These are phyloP conservation scores for Acacia pycnantha DNA, from an alignment of 331 rosid genomes.

Conservation along the genomic window DNA sequence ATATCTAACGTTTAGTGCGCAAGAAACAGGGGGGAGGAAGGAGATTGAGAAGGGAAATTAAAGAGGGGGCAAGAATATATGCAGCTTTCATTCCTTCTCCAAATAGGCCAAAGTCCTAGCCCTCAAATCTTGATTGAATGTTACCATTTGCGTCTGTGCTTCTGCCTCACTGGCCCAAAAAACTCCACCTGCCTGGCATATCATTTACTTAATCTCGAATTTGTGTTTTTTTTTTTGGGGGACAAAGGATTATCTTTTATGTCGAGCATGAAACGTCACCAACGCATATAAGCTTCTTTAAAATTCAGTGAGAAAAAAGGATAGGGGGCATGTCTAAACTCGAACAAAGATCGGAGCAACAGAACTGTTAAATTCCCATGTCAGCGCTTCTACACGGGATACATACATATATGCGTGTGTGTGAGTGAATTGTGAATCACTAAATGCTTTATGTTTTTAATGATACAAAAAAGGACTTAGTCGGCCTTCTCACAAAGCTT, in stretches of 20 bases:
- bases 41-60: constrained; percentile 8
- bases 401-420: no score
- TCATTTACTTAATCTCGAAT: background rate
- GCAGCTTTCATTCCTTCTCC: constrained; percentile 1
- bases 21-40: background rate
- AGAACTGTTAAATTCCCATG: background rate
- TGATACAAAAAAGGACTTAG: background rate
- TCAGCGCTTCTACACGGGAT: background rate
- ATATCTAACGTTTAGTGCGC: background rate
- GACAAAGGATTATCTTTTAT: background rate
- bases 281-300: background rate
- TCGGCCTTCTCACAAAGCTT: background rate
- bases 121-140: constrained; percentile 24
- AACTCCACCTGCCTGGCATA: background rate
- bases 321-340: background rate
- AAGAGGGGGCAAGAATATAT: constrained; percentile 33
- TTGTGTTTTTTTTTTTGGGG: background rate
- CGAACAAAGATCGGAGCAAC: background rate
- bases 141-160: constrained; percentile 11
- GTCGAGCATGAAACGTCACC: background rate
- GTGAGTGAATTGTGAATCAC: no score
- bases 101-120: constrained; percentile 22
- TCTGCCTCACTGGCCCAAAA: background rate
- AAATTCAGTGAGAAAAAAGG: background rate
- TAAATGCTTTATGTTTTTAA: background rate